Percentiles rank a stretch among this genome's conserved stretches.
These are phyloP conservation scores for Leccinum fallax DNA, from an alignment of 1,284 basidiomycete species.

Conservation along the genomic window DNA sequence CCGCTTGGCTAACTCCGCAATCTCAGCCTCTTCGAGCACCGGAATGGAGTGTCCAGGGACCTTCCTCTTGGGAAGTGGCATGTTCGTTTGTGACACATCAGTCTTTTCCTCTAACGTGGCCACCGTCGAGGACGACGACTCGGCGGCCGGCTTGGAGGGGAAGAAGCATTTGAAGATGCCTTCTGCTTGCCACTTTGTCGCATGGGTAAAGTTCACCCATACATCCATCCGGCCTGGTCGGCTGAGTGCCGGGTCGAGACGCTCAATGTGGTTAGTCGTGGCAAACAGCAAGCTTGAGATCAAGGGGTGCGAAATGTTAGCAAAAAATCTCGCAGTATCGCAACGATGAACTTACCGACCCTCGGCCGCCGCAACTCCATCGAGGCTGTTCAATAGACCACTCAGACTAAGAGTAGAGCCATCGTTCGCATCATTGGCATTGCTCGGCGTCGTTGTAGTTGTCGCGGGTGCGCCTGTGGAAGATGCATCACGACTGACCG, in stretches of 20 bases:
- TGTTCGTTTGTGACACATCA: slow-evolving; percentile 63
- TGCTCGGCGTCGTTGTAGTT: slow-evolving; percentile 41
- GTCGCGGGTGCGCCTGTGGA: slow-evolving; percentile 72
- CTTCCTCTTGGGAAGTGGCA: slow-evolving; percentile 71
- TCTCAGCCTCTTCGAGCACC: slow-evolving; percentile 69
- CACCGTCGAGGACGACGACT: slow-evolving; percentile 19
- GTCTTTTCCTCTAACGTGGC: slow-evolving; percentile 31
- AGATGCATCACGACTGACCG: slow-evolving; percentile 73
- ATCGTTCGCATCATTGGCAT: slow-evolving; percentile 54
- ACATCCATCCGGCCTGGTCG: slow-evolving; percentile 86
- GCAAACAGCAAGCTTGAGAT: slow-evolving; percentile 69
- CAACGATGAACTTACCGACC: slow-evolving; percentile 61
- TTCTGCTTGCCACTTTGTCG: slow-evolving; percentile 85
- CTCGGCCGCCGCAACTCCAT: slow-evolving; percentile 85
- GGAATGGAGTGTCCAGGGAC: slow-evolving; percentile 59
- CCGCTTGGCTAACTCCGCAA: slow-evolving; percentile 70
- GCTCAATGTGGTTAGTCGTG: slow-evolving; percentile 85
- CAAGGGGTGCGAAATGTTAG: slow-evolving; percentile 18
- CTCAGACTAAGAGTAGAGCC: slow-evolving; percentile 82
- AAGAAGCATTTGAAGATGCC: slow-evolving; percentile 92
- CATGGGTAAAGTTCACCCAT: slow-evolving; percentile 86
- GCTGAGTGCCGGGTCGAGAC: slow-evolving; percentile 79
- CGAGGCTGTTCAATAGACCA: slow-evolving; percentile 80
- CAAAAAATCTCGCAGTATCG: slow-evolving; percentile 13
- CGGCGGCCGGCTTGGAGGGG: slow-evolving; percentile 54